Percentiles rank a stretch among this genome's conserved stretches.
Conservation (phyloP, 805 yeast species). For the Hanseniaspora occidentalis region DNA sequence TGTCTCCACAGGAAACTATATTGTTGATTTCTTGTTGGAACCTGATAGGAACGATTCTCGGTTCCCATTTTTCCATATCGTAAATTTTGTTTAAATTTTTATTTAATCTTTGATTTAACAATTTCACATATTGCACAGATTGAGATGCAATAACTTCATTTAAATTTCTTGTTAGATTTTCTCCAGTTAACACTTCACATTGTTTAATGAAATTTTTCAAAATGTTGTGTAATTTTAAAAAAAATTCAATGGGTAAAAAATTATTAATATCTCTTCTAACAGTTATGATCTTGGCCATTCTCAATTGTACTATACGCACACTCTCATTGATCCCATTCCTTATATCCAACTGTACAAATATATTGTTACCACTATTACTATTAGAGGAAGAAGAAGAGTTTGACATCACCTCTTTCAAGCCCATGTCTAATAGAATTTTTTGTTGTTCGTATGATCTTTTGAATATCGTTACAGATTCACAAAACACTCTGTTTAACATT, state of each 20-base stretch:
- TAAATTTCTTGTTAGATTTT: constrained; percentile 42
- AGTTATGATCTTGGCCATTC: constrained; percentile 65
- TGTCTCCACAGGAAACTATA: constrained; percentile 34
- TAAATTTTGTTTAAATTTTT: constrained; percentile 27
- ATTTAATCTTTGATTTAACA: constrained; percentile 1
- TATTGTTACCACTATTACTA: constrained; percentile 15
- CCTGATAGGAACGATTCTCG: constrained; percentile 38
- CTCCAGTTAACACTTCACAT: constrained; percentile 74
- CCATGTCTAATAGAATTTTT: constrained; percentile 60
- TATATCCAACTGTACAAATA: constrained; percentile 52
- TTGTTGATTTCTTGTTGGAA: constrained; percentile 40
- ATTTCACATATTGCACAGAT: constrained; percentile 35
- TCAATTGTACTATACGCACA: constrained; percentile 56
- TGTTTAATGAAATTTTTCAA: constrained; percentile 63
- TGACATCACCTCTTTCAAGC: constrained; percentile 39
- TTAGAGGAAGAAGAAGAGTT: no score
- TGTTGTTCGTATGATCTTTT: constrained; percentile 69
- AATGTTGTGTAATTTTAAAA: constrained; percentile 53
- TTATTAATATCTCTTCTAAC: constrained; percentile 67
- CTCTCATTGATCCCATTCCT: constrained; percentile 52
- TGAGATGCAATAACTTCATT: constrained; percentile 59
- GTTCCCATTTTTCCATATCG: constrained; percentile 73
- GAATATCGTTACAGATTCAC: constrained; percentile 57
- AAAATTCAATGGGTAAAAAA: constrained; percentile 42
- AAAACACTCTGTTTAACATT: constrained; percentile 49